Base-by-base conservation (phyloP, 169 alveolate species). In the Cryptosporidium muris region DNA sequence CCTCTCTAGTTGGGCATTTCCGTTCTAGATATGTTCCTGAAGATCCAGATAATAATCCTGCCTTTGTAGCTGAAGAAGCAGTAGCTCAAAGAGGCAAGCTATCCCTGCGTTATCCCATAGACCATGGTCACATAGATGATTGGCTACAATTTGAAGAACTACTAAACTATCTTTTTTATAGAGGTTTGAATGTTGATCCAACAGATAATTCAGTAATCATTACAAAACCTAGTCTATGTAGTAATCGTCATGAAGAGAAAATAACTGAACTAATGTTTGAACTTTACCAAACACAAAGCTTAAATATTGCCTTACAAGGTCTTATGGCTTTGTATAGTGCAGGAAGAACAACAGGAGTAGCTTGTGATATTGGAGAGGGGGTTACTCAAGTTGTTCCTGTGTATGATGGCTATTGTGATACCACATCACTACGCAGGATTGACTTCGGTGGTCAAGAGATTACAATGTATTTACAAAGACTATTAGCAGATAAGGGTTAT, bases 311-410 rank as follows among this genome's bases (percentile, higher is more conserved):
- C 9, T 89, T 93, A 47, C 82, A 95, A n/a, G 95, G 95, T 3
- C 74, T 94, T 36, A 89, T 94, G 88, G 91, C 96, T 34, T 88
- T 94, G 81, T 94, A 94, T 89, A 94, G 95, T 47, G 88, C 94
- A 8, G 97, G 97, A 36, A 91, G 91, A 85, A 92, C 92, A 34
- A 91, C 97, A 42, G 97, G 97, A 43, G 88, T 92, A 51, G 95
- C 93, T 38, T 90, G 93, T 40, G 97, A 94, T 51, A 90, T 92
- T 58, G 97, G 97, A 11, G 95, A 93, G 66, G 95, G 95, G 9
- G 93, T 94, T 36, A 89, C 95, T 11, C 96, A 94, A 74, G 92
- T 91, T 42, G 91, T 94, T n/a, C 97, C 97, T 4, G 93, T 93
- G 36, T 91, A 91, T 67, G 97, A 94, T 81, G 97, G 97, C 6